Evolutionary conservation across 2,329 filamentous ascomycete species (phyloP), one percentile per base, ranked within the genome.

Genomic region (Ophiostoma sp.): DNA sequence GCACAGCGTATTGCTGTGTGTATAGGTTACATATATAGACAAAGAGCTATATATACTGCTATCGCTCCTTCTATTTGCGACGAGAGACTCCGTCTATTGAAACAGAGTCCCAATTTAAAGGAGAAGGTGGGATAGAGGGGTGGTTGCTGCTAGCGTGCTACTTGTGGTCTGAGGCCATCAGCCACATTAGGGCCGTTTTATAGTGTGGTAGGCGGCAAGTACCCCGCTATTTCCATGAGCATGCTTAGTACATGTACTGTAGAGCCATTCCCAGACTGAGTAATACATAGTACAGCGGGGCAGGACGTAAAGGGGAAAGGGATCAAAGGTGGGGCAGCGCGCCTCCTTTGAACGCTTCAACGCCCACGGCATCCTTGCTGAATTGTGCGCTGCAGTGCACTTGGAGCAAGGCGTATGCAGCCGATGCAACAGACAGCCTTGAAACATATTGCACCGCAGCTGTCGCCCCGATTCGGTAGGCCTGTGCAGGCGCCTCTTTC

Each of bases 151-250:
- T 71, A 68, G 52, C 62, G 36, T 41, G 69, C 60, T 67, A 60
- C 67, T 41, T 33, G 57, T 52, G 57, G 41, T 35, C 66, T 36
- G 48, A 64, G 60, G 60, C 60, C 60, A 5, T 36, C 31, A 64
- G 57, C 31, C 57, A 13, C 3, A 33, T 33, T 64, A 11, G 15
- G 31, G 60, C 33, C 20, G 35, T 65, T 65, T 23, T 65, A 39
- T 35, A 23, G 33, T 65, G 62, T 65, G 41, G 33, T 8, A 65
- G 62, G 33, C 35, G 33, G 33, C 20, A 69, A 62, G 67, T 71
- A 69, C 70, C 67, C 67, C 67, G 70, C 67, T 71, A 71, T 67
- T 35, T 15, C 33, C 67, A n/a, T 23, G 36, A 13, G 62, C 31
- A 17, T 23, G 23, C 54, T 39, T 39, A 39, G 36, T 31, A 31